A percentile compares a stretch with the other conserved stretches of the same genome.
These are phyloP conservation scores for Chaetomium sp. DNA, from an alignment of 2,329 filamentous ascomycete species.

Conservation along the genomic window DNA sequence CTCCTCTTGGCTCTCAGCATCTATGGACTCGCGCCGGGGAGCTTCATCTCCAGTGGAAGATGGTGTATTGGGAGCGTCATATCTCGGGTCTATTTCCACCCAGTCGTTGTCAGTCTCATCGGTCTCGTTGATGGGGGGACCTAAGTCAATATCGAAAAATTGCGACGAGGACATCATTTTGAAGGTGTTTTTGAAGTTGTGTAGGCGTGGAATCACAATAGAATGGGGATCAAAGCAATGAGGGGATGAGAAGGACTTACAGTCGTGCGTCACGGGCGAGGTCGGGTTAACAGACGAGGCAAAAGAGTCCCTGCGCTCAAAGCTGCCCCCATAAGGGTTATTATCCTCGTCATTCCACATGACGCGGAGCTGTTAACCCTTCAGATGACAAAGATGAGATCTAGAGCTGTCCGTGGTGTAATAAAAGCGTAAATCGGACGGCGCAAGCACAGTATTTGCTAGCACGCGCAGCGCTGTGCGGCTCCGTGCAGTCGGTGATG, in stretches of 20 bases:
- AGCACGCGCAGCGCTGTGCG: constrained; percentile 5
- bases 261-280: constrained; percentile 59
- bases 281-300: constrained; percentile 67
- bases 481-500: not conserved
- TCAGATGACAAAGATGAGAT: constrained; percentile 11
- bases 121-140: constrained; percentile 31
- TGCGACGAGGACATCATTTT: constrained; percentile 19
- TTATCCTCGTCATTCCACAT: constrained; percentile 99
- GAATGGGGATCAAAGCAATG: not conserved
- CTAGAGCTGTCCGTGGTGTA: constrained; percentile 5
- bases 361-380: constrained; percentile 12
- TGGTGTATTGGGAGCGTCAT: constrained; percentile 70
- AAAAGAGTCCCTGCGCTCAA: constrained; percentile 82
- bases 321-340: constrained; percentile 91
- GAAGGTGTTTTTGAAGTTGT: not conserved
- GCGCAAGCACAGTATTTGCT: not conserved
- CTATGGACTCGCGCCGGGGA: constrained; percentile 46
- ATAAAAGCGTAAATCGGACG: constrained; percentile 4
- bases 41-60: constrained; percentile 70
- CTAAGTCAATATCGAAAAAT: constrained; percentile 38
- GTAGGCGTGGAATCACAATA: not conserved
- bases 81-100: constrained; percentile 55
- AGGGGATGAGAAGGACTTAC: constrained; percentile 50
- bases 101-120: constrained; percentile 51
- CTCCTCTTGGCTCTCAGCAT: constrained; percentile 54